These are phyloP conservation scores for Alternaria panax DNA, from an alignment of 2,329 filamentous ascomycete genomes.

Conservation along the genomic window DNA sequence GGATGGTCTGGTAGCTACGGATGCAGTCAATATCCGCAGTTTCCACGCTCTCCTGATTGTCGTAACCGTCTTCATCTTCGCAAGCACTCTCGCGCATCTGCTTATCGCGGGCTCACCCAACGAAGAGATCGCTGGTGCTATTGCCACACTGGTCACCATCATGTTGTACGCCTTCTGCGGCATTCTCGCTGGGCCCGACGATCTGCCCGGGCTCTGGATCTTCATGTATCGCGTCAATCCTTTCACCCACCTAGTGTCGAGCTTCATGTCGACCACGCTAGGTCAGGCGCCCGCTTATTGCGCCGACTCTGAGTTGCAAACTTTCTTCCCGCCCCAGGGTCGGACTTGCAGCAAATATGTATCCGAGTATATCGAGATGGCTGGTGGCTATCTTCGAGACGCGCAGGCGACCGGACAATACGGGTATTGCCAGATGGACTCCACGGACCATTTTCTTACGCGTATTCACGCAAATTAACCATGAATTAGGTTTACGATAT, in stretches of 20 bases:
- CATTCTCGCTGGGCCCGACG: conserved; percentile 65
- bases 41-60: conserved; percentile 73
- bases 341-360: conserved; percentile 56
- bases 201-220: conserved; percentile 75
- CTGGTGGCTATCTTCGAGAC: conserved; percentile 55
- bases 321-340: conserved; percentile 49
- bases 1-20: conserved; percentile 62
- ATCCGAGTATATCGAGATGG: conserved; percentile 48
- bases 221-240: conserved; percentile 77
- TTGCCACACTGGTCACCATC: conserved; percentile 65
- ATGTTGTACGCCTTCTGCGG: conserved; percentile 57
- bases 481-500: conserved; percentile 22
- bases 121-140: conserved; percentile 71
- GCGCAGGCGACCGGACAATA: conserved; percentile 52
- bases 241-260: conserved; percentile 71
- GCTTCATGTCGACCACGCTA: conserved; percentile 61
- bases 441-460: conserved; percentile 58
- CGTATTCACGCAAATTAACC: conserved; percentile 44
- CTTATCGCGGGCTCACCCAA: conserved; percentile 73
- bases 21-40: conserved; percentile 64
- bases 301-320: conserved; percentile 50
- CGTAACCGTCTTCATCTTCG: conserved; percentile 67
- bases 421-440: conserved; percentile 57
- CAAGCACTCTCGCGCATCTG: conserved; percentile 74
- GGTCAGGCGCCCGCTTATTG: conserved; percentile 59